Base-by-base conservation (phyloP, 192 early-diverging fungal genomes). In the Entomortierella beljakovae region DNA sequence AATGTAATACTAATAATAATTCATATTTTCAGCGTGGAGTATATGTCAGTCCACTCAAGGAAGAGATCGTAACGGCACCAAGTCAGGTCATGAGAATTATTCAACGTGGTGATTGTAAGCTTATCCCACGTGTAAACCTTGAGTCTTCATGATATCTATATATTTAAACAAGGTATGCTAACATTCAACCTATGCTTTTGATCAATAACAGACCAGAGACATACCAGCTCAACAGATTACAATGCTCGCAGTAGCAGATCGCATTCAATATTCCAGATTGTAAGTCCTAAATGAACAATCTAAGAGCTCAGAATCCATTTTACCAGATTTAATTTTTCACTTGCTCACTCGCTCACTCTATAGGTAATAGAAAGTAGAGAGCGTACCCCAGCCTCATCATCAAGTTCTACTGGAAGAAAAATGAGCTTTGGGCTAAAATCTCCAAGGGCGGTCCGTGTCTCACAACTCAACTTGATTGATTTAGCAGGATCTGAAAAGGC, bases 401-500 rank as follows among this genome's bases (percentile, higher is more conserved):
- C 4, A 18, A 77, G 60, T 48, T 65, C 73, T 3, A 37, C 43
- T 34, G 65, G 59, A 6, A 50, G 73, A 11, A 68, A 61, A 46
- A 6, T 58, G 32, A 77, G 73, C 29, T 32, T 77, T n/a, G 73
- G 73, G 42, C 33, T 63, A 25, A 62, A 62, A 46, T 56, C 65
- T 22, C 64, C 73, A 0, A 63, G 48, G 13, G 73, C 73, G 0
- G 73, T 77, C 4, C 73, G 73, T 6, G 73, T 77, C 4, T 77
- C 73, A 0, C 73, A 77, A 31, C 54, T 77, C 68, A 99, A 98
- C 70, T 83, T 99, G 57, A 96, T 99, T 53, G 98, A 99, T 83
- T 72, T 99, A 57, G 97, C 97, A 9, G 98, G 98, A 22, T 95
- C 94, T 15, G 98, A 99, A 82, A 95, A 96, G 57, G 97, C 93